Conservation (phyloP, 768 basidiomycete genomes). For the Hysterangium stoloniferum region DNA sequence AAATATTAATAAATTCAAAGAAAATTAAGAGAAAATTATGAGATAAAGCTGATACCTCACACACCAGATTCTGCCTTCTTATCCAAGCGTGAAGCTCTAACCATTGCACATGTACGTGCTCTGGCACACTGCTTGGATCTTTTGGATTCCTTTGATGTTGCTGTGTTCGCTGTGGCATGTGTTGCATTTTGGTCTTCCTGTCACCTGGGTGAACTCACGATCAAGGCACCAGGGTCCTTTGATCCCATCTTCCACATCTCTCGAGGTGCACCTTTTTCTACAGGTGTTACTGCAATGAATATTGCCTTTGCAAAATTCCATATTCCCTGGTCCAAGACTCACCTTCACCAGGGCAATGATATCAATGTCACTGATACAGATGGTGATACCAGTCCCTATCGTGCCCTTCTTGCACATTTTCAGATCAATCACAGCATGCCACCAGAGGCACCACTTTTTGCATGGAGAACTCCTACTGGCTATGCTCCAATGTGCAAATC, state of each 20-base stretch:
- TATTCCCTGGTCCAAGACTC: slow-evolving; percentile 3
- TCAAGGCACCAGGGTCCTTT: not conserved
- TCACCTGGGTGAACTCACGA: slow-evolving; percentile 15
- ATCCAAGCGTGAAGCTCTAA: slow-evolving; percentile 26
- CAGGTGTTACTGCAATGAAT: not conserved
- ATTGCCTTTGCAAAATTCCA: not conserved
- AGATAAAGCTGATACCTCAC: too few species aligned
- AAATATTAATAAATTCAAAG: too few species aligned
- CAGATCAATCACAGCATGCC: not conserved
- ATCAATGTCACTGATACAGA: not conserved
- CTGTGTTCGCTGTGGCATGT: slow-evolving; percentile 28
- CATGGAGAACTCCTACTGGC: slow-evolving; percentile 26
- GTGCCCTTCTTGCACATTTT: not conserved
- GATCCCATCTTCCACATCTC: not conserved
- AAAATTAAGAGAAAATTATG: too few species aligned
- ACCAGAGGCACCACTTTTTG: not conserved
- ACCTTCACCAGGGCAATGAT: not conserved
- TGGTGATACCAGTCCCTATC: not conserved
- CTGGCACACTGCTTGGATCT: slow-evolving; percentile 22
- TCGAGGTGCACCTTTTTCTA: not conserved
- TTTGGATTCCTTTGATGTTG: slow-evolving; percentile 23
- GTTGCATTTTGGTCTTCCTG: slow-evolving; percentile 30
- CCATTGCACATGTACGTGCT: slow-evolving; percentile 24
- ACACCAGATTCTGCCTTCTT: slow-evolving; percentile 18
- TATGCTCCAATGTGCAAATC: slow-evolving; percentile 46